phyloP scores from a whole-genome alignment of 345 rosid species.

The Citrus maxima region DNA sequence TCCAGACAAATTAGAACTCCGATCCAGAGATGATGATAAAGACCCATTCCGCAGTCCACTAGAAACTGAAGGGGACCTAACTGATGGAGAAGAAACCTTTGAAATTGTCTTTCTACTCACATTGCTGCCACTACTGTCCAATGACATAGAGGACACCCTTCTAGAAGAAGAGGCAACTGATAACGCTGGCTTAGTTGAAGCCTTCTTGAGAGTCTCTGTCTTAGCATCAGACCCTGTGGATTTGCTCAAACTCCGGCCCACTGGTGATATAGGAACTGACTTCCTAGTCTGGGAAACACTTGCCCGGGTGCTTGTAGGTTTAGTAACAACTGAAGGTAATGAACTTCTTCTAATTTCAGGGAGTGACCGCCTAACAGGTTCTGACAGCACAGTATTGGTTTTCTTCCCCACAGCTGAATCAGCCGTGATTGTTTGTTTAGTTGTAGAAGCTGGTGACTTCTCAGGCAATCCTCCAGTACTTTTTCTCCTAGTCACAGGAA shows the following conservation, averaged over 20 bases:
- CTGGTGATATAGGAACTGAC: slow-evolving; percentile 43
- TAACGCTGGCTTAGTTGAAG: slow-evolving; percentile 47
- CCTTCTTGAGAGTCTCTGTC: slow-evolving; percentile 42
- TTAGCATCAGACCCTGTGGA: slow-evolving; percentile 47
- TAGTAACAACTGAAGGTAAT: slow-evolving; percentile 61
- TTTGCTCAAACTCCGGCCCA: slow-evolving; percentile 45
- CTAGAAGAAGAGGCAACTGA: slow-evolving; percentile 52
- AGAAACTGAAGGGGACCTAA: slow-evolving; percentile 64
- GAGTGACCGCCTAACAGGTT: slow-evolving; percentile 64
- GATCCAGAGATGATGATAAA: slow-evolving; percentile 56
- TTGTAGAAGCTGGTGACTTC: slow-evolving; percentile 38
- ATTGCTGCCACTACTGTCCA: slow-evolving; percentile 63
- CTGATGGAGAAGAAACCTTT: slow-evolving; percentile 59
- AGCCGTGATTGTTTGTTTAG: slow-evolving; percentile 23
- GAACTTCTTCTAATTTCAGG: slow-evolving; percentile 83
- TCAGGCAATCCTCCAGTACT: slow-evolving; percentile 84
- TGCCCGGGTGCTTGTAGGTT: slow-evolving; percentile 36
- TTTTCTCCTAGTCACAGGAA: slow-evolving; percentile 60
- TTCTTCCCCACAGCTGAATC: slow-evolving; percentile 43
- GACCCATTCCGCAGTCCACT: slow-evolving; percentile 64
- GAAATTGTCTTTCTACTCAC: slow-evolving; percentile 52
- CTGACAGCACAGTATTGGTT: slow-evolving; percentile 36
- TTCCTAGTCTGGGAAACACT: slow-evolving; percentile 52
- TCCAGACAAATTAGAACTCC: slow-evolving; percentile 68
- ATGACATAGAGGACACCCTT: slow-evolving; percentile 52